Evolutionary conservation across 2,329 filamentous ascomycete species (phyloP).

Genomic region (Phoma sp.): DNA sequence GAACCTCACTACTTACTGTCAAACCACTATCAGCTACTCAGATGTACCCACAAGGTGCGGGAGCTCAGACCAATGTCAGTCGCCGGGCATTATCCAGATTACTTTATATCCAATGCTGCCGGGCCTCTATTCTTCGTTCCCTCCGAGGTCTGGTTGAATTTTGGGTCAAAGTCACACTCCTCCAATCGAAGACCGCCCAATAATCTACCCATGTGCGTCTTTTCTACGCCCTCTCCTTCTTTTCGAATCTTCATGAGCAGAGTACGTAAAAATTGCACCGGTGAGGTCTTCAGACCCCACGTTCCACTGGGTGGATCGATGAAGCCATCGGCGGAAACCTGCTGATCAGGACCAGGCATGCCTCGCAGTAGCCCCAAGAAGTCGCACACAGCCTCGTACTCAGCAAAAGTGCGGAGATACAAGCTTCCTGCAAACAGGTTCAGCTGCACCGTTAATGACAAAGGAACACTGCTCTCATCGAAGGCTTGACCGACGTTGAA

Average conservation of each 20-base stretch:
- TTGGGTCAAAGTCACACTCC: constrained; percentile 35
- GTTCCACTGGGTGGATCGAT: constrained; percentile 35
- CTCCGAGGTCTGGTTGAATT: neutral
- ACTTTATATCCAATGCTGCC: neutral
- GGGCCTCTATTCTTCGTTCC: neutral
- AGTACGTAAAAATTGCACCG: constrained; percentile 51
- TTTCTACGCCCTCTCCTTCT: constrained; percentile 48
- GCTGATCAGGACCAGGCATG: constrained; percentile 23
- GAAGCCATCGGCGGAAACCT: constrained; percentile 46
- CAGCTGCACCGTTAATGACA: constrained; percentile 55
- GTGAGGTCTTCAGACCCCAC: constrained; percentile 48
- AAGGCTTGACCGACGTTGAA: constrained; percentile 46
- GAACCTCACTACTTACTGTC: too few relatives aligned
- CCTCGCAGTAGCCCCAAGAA: constrained; percentile 58
- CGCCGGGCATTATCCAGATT: neutral
- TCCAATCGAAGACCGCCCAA: constrained; percentile 48
- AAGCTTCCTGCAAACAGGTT: constrained; percentile 73
- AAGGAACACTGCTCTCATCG: constrained; percentile 16
- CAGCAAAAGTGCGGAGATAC: constrained; percentile 61
- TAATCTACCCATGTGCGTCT: constrained; percentile 54
- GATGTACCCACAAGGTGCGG: neutral
- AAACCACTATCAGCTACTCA: neutral
- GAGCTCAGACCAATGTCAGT: neutral
- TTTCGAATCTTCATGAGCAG: constrained; percentile 42
- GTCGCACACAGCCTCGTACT: constrained; percentile 62